Evolutionary conservation across 306 rosid genomes (phyloP).

Genomic region (Vicia faba): DNA sequence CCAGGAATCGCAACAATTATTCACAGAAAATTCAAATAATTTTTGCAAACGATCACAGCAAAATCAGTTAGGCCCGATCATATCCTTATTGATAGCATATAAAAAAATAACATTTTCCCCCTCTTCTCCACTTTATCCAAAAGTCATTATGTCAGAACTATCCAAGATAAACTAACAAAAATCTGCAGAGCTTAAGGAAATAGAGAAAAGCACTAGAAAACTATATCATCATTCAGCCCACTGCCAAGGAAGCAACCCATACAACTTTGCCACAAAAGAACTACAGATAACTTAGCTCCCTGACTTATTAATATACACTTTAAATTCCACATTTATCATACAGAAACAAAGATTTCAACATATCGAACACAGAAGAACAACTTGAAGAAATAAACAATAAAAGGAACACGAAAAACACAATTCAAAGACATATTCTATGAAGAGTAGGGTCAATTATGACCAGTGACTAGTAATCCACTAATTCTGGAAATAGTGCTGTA

Average conservation of each 20-base stretch:
- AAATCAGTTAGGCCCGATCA: slow-evolving; percentile 26
- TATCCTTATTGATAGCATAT: slow-evolving; percentile 20
- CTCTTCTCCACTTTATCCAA: slow-evolving; percentile 5
- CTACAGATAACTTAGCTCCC: slow-evolving; percentile 14
- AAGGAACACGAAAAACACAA: slow-evolving; percentile 25
- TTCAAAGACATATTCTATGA: slow-evolving; percentile 11
- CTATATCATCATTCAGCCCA: slow-evolving; percentile 20
- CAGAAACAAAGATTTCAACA: slow-evolving; percentile 27
- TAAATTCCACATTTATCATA: slow-evolving; percentile 8
- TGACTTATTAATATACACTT: slow-evolving; percentile 3
- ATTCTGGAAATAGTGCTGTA: slow-evolving; percentile 8
- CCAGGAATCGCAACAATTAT: slow-evolving; percentile 36
- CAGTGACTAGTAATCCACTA: slow-evolving; percentile 26
- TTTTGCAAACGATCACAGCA: slow-evolving; percentile 8
- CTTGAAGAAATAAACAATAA: slow-evolving; percentile 11
- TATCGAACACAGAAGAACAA: slow-evolving; percentile 10
- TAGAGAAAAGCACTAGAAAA: slow-evolving; percentile 29
- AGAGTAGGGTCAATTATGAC: slow-evolving; percentile 17
- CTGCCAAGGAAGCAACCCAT: slow-evolving; percentile 33
- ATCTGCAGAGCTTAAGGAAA: slow-evolving; percentile 33
- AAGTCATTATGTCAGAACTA: slow-evolving; percentile 19
- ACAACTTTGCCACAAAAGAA: slow-evolving; percentile 33
- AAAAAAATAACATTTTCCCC: not conserved
- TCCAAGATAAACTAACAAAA: slow-evolving; percentile 15
- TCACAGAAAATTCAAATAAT: slow-evolving; percentile 27